These are phyloP conservation scores for Hypoxylon perforatum DNA, from an alignment of 495 filamentous ascomycete genomes.

Conservation along the genomic window DNA sequence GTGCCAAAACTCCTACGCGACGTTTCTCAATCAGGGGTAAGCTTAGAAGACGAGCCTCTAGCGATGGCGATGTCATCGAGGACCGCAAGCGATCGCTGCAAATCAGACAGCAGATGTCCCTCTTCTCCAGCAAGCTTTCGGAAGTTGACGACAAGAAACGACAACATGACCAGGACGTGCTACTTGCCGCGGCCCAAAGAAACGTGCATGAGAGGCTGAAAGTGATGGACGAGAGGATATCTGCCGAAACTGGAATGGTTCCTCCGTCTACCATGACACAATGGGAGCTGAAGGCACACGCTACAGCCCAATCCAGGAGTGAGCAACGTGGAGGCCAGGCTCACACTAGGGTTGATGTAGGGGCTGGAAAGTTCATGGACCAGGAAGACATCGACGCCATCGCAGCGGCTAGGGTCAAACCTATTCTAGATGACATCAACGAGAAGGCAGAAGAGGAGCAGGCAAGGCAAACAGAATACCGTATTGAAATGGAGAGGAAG, in stretches of 20 bases:
- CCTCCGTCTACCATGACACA: conserved; percentile 74
- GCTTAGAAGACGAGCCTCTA: conserved; percentile 72
- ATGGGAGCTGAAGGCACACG: conserved; percentile 80
- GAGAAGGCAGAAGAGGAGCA: conserved; percentile 75
- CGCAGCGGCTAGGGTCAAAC: conserved; percentile 82
- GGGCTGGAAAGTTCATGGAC: conserved; percentile 82
- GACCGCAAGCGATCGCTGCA: conserved; percentile 75
- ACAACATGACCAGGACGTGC: conserved; percentile 73
- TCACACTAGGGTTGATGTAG: conserved; percentile 78
- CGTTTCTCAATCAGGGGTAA: conserved; percentile 64
- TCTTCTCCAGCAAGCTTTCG: conserved; percentile 73
- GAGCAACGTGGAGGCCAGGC: conserved; percentile 62
- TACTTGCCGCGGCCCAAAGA: conserved; percentile 83
- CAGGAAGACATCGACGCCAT: conserved; percentile 82
- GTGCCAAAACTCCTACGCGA: conserved; percentile 56
- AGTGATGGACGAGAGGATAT: conserved; percentile 82
- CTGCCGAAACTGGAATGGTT: conserved; percentile 79
- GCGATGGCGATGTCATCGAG: conserved; percentile 71
- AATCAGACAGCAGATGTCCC: conserved; percentile 83
- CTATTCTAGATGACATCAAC: conserved; percentile 89
- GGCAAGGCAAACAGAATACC: conserved; percentile 65
- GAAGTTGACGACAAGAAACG: conserved; percentile 80
- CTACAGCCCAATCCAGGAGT: conserved; percentile 73
- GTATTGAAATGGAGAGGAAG: conserved; percentile 59
- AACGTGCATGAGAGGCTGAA: conserved; percentile 84